A percentile compares a stretch with the other conserved stretches of the same genome.
These are phyloP conservation scores for Wallacemonas sp. DNA, from an alignment of 208 protist species.

Conservation along the genomic window DNA sequence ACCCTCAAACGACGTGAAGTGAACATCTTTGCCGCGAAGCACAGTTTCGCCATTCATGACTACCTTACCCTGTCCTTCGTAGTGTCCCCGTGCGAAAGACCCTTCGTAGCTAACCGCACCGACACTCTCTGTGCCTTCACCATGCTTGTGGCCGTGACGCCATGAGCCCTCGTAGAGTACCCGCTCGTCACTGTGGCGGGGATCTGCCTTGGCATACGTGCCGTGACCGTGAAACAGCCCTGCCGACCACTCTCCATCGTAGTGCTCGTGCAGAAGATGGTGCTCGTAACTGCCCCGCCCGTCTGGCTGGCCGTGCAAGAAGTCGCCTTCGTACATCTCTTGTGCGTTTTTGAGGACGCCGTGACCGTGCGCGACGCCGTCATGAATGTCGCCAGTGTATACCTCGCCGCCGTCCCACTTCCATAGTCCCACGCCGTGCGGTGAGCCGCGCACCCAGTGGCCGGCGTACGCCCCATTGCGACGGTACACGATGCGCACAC, in stretches of 20 bases:
- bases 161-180: slow-evolving; percentile 62
- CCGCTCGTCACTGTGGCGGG: background rate
- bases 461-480: slow-evolving; percentile 69
- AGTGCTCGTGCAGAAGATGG: slow-evolving; percentile 22
- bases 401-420: slow-evolving; percentile 55
- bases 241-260: slow-evolving; percentile 58
- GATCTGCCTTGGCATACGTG: slow-evolving; percentile 11
- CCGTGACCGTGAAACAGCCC: slow-evolving; percentile 69
- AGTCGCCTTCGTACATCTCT: slow-evolving; percentile 59
- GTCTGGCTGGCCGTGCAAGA: slow-evolving; percentile 39
- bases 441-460: slow-evolving; percentile 50
- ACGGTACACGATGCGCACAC: slow-evolving; percentile 19
- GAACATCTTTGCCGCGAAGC: background rate
- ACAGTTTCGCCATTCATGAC: slow-evolving; percentile 1
- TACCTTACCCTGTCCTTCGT: slow-evolving; percentile 51
- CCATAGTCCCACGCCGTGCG: slow-evolving; percentile 65
- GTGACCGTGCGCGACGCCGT: slow-evolving; percentile 43
- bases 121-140: slow-evolving; percentile 33
- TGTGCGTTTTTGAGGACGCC: slow-evolving; percentile 34
- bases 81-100: slow-evolving; percentile 40
- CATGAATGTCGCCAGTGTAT: slow-evolving; percentile 52
- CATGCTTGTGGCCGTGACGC: slow-evolving; percentile 42
- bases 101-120: slow-evolving; percentile 52
- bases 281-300: slow-evolving; percentile 46
- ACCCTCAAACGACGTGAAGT: slow-evolving; percentile 41